Percentiles rank a stretch among this genome's conserved stretches.
These are phyloP conservation scores for Geotrichum klebahnii DNA, from an alignment of 1,139 yeast genomes.

Conservation along the genomic window DNA sequence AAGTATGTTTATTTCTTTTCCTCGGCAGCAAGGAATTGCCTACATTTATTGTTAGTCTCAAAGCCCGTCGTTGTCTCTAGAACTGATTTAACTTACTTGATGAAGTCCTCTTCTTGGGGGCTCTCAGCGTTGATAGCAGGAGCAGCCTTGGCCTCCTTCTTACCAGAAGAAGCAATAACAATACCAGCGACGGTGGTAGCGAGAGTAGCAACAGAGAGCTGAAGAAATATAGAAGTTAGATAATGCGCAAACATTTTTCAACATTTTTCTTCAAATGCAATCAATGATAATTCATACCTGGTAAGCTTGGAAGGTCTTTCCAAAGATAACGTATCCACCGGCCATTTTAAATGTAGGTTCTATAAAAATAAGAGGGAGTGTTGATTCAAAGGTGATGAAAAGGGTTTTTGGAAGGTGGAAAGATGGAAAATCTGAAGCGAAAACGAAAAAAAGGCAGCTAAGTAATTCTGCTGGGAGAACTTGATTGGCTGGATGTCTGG, in stretches of 20 bases:
- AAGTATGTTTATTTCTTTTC: constrained; percentile 21
- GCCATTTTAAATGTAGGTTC: constrained; percentile 50
- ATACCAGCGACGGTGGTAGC: constrained; percentile 34
- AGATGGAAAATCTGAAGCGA: constrained; percentile 2
- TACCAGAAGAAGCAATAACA: constrained; percentile 33
- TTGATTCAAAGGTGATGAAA: not conserved
- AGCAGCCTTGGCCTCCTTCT: constrained; percentile 50
- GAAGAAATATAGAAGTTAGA: constrained; percentile 8
- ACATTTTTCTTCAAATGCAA: too few relatives aligned
- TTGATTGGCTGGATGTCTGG: constrained; percentile 12
- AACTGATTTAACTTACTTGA: constrained; percentile 38
- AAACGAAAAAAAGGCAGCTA: constrained; percentile 2
- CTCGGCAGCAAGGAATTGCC: constrained; percentile 21
- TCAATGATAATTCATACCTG: too few relatives aligned
- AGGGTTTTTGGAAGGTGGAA: constrained; percentile 4
- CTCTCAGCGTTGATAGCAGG: constrained; percentile 73
- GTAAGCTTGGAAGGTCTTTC: constrained; percentile 72
- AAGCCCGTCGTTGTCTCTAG: not conserved
- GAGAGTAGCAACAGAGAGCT: constrained; percentile 41
- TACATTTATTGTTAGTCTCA: constrained; percentile 2
- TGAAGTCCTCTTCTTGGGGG: constrained; percentile 78
- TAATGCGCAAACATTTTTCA: not conserved
- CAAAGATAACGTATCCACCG: constrained; percentile 73
- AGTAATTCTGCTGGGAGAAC: not conserved
- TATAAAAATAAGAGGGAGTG: not conserved